Evolutionary conservation across 2,329 filamentous ascomycete species (phyloP), one percentile per base, ranked within the genome.

Genomic region (Colletotrichum euphorbiae): DNA sequence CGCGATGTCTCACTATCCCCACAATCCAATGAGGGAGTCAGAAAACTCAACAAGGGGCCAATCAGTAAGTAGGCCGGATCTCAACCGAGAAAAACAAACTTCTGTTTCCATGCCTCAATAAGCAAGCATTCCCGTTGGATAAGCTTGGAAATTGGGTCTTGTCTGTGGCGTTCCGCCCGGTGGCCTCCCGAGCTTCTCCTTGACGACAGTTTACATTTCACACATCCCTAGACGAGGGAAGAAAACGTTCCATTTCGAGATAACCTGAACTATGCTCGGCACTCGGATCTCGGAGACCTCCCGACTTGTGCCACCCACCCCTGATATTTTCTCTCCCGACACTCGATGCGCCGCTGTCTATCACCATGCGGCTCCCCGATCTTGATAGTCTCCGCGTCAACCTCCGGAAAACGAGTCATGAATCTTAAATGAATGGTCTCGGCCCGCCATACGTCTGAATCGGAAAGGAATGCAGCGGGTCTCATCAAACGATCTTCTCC

Each of bases 11-110:
- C 61, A 69, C 54, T 36, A 51, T 65, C 61, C 59, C 66, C 66
- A 48, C 66, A 66, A 60, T 66, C 61, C 66, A 69, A 60, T 48
- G 61, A 69, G 55, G 55, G 66, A 59, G 66, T 43, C 54, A 17
- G 38, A 45, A 42, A 40, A 12, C 54, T 48, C 61, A 65, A 24
- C 54, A 69, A 66, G 66, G 54, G 54, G 19, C 61, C 62, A 56
- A 60, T 60, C 61, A 50, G 60, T 68, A 65, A 50, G 60, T 68
- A 65, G 46, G 31, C 28, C 17, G 24, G 12, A 17, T 12, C 19
- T 33, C 31, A 55, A 5, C 13, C 33, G 24, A 46, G 36, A 38
- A 55, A 54, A 55, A 36, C 54, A 60, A 54, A 19, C 4, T 28
- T n/a, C 17, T n/a, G 21, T n/a, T 31, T 12, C 40, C 28, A 21